Base-by-base conservation (phyloP, 495 filamentous ascomycete species). In the Tuber magnatum region DNA sequence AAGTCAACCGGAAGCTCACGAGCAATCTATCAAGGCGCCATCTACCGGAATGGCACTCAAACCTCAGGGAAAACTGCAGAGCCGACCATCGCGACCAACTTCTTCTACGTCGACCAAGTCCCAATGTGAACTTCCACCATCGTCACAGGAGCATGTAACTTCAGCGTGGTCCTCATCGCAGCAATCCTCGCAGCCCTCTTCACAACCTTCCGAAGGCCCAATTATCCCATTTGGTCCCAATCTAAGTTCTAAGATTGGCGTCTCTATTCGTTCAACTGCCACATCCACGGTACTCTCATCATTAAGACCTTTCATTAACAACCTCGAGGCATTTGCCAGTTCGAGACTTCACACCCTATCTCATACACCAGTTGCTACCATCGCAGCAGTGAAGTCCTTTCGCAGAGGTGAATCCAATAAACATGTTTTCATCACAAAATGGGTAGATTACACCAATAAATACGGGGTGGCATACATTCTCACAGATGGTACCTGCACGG, bases 361-460 rank as follows among this genome's bases (percentile, higher is more conserved):
- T n/a, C 73, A 78, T 4, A 74, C 74, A 39, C 81, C 81, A 9
- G 69, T 44, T 20, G 74, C 73, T 35, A 82, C 81, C 6, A 68
- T 78, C 35, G 75, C 78, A 38, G 78, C 81, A 43, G 73, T 83
- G 44, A 76, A 72, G 35, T 69, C 71, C 22, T 82, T 68, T 56
- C 77, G 73, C 41, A 73, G 69, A n/a, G 81, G 81, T 40, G 81
- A 78, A 41, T 73, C 51, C 68, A 82, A 82, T 46, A 65, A 69
- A 22, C 74, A 74, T 24, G 73, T 83, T 22, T 83, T 90, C 42
- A 92, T 97, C 38, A 90, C 93, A 38, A 95, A 94, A 82, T 97
- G 93, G 93, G 93, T 97, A n/a, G 93, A 97, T 80, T 97, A 95
- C 79, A 93, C 93, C 40, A 95, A 95, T 83, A 92, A 93, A 78